Evolutionary conservation across 2,329 filamentous ascomycete genomes (phyloP), one percentile per base, ranked within the genome.

Genomic region (Endoconidiophora laricicola): DNA sequence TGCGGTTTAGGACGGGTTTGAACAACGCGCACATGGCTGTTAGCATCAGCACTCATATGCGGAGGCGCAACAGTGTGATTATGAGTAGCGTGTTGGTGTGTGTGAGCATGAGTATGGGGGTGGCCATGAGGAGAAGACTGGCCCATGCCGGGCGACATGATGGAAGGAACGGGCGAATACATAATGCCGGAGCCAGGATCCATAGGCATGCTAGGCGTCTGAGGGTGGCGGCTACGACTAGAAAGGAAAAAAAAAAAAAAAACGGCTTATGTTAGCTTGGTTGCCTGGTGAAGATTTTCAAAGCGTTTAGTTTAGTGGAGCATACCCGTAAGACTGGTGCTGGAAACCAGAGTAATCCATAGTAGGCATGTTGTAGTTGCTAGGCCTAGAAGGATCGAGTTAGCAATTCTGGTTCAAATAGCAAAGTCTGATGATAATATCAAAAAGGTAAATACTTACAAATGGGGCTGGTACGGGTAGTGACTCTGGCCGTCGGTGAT

Each of bases 1-100:
- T 94, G 86, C 43, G 88, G 87, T 66, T 94, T 94, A n/a, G 86
- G 86, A 56, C 84, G 76, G 57, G 78, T 80, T 62, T 83, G 81
- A 16, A 87, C 72, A 14, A 87, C 77, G 53, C 83, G 73, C 38
- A 85, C 78, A 56, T 78, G 68, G 41, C 68, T 61, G 54, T 49
- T 55, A 43, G 49, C 53, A 48, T 52, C 39, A 29, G 43, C 39
- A 10, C 46, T 47, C 42, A 53, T 46, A 38, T 53, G 55, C 7
- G 48, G 40, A 43, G 46, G 50, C 26, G 41, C 46, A 33, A 46
- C 49, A 14, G 16, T 33, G 16, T 54, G 50, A n/a, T 29, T 18
- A 48, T 52, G 39, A 14, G 45, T 7, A 33, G 44, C 38, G 47
- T 52, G 52, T 7, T 44, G n/a, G 37, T 45, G 46, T 7, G 48